A percentile compares a stretch with the other conserved stretches of the same genome.
Evolutionary conservation across 1,284 basidiomycete species (phyloP).

Genomic region (Leccinum griseonigrum): DNA sequence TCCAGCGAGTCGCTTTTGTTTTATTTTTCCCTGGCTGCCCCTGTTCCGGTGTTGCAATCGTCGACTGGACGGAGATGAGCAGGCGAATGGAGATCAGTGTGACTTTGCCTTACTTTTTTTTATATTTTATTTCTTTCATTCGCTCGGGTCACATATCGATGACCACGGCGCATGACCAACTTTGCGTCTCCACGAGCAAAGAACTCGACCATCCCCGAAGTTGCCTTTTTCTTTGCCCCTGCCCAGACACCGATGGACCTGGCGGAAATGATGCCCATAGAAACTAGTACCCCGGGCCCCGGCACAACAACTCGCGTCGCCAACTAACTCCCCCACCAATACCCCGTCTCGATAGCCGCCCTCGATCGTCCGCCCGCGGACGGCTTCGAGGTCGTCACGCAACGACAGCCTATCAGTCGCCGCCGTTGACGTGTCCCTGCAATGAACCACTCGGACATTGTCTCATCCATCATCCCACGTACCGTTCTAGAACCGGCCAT

Average conservation of each 20-base stretch:
- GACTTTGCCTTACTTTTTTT: not conserved
- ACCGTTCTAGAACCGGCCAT: slow-evolving; percentile 1
- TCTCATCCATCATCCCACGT: not conserved
- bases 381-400: slow-evolving; percentile 24
- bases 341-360: not conserved
- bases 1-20: not conserved
- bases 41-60: not conserved
- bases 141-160: slow-evolving; percentile 8
- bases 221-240: slow-evolving; percentile 6
- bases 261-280: slow-evolving; percentile 21
- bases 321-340: not conserved
- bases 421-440: slow-evolving; percentile 7
- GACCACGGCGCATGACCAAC: slow-evolving; percentile 18
- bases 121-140: not conserved
- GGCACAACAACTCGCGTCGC: not conserved
- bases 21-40: not conserved
- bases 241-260: slow-evolving; percentile 2
- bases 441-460: not conserved
- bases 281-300: not conserved
- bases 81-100: not conserved
- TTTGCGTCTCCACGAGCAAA: not conserved
- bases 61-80: slow-evolving; percentile 7
- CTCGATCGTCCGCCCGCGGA: not conserved
- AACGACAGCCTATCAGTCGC: slow-evolving; percentile 10
- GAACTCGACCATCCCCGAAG: not conserved